Conservation (phyloP, 768 basidiomycete genomes). For the Chalciporus pseudorubinellus region DNA sequence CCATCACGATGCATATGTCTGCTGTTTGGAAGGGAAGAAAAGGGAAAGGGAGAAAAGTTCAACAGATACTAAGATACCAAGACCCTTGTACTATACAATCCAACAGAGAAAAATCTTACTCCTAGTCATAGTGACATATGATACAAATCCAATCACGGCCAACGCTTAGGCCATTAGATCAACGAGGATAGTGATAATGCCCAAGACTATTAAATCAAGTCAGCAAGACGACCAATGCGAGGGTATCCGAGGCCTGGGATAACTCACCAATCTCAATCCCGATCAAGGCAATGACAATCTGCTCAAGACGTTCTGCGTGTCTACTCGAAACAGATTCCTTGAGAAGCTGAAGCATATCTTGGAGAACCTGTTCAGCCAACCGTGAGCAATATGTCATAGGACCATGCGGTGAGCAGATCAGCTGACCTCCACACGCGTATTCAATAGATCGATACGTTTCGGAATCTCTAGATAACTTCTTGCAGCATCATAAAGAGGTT, state of each 20-base stretch:
- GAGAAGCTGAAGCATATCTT: slow-evolving; percentile 93
- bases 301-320: slow-evolving; percentile 88
- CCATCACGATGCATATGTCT: not conserved
- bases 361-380: slow-evolving; percentile 61
- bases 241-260: too few species aligned
- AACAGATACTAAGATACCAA: not conserved
- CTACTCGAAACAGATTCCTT: slow-evolving; percentile 93
- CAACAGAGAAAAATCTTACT: slow-evolving; percentile 1
- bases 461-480: slow-evolving; percentile 94
- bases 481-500: slow-evolving; percentile 92
- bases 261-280: slow-evolving; percentile 78
- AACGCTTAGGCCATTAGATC: slow-evolving; percentile 61
- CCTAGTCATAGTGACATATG: slow-evolving; percentile 3
- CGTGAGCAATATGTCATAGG: slow-evolving; percentile 4
- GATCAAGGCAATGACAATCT: slow-evolving; percentile 89
- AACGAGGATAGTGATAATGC: slow-evolving; percentile 87
- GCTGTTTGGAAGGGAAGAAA: not conserved
- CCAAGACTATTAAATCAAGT: slow-evolving; percentile 55
- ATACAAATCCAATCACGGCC: slow-evolving; percentile 7
- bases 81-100: slow-evolving; percentile 7
- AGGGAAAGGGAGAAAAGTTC: not conserved
- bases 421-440: slow-evolving; percentile 86
- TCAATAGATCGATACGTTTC: slow-evolving; percentile 88
- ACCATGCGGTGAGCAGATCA: not conserved
- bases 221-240: not conserved